Evolutionary conservation across 2,329 filamentous ascomycete genomes (phyloP), one percentile per base, ranked within the genome.

Genomic region (Exophiala oligosperma): DNA sequence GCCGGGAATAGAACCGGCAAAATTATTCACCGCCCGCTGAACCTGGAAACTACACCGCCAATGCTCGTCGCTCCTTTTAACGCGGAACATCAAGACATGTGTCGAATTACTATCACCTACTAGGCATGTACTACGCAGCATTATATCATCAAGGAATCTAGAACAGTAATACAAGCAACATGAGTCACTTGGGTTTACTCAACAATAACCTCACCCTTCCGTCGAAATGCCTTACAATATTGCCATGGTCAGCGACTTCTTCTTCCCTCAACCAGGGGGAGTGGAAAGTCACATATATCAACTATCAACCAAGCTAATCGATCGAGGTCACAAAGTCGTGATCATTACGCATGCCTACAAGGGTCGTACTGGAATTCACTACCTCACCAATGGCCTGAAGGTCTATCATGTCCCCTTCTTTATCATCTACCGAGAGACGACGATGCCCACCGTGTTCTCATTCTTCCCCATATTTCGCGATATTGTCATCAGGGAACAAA

Each of bases 211-310:
- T 11, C 4, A 7, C 32, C 4, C 32, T 6, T 17, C 1, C 21
- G 46, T 47, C 56, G 72, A 67, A 24, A 89, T 88, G 86, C 80
- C 84, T 54, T 88, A 88, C 79, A 88, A 87, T 68, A 88, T 89
- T 71, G 85, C 86, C 59, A 99, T 99, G 94, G 90, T 97, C 74
- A 92, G 93, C 83, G 94, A 99, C 81, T 97, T 96, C 83, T 99
- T 99, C 86, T 99, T 95, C 72, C 94, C 94, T 12, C 93, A 97
- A 71, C 93, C 94, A 52, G 92, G 94, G 71, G 94, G 94, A 68
- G 86, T 99, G 65, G 94, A 99, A 78, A 96, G 91, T 74, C 94
- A 99, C 76, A 97, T 99, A 68, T 99, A 99, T 78, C 94, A 99
- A 75, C 81, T 99, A 41, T 94, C 93, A 32, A 91, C 89, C 81